Conservation (phyloP, 176 grass and related monocot species). For the Triticum monococcum region DNA sequence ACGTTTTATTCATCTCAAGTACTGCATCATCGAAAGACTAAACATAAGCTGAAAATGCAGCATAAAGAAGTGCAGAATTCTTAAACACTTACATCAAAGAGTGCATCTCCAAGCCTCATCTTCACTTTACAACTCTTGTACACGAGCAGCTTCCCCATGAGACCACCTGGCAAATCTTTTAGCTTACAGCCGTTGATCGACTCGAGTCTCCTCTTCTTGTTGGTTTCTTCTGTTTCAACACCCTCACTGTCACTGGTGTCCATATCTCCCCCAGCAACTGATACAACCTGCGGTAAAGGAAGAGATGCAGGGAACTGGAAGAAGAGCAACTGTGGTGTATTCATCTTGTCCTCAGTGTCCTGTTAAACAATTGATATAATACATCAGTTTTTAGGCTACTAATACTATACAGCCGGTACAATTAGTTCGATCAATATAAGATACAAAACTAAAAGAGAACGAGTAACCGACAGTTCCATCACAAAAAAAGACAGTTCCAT, state of each 20-base stretch:
- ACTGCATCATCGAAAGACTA: not conserved
- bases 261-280: not conserved
- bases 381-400: not conserved
- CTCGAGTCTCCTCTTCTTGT: conserved; percentile 20
- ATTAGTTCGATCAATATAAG: not conserved
- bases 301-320: conserved; percentile 65
- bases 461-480: not conserved
- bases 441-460: not conserved
- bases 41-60: not conserved
- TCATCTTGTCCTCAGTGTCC: conserved; percentile 10
- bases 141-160: conserved; percentile 69
- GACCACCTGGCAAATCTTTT: conserved; percentile 56
- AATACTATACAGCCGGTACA: not conserved
- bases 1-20: not conserved
- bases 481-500: too few species aligned
- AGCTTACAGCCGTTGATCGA: conserved; percentile 39
- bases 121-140: conserved; percentile 82
- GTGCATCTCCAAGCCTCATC: conserved; percentile 64
- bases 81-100: conserved; percentile 63
- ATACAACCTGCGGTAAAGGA: conserved; percentile 30
- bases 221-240: conserved; percentile 15
- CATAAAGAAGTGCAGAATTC: not conserved
- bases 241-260: not conserved
- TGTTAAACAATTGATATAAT: conserved; percentile 37
- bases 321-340: conserved; percentile 43